phyloP scores from a whole-genome alignment of 805 yeast genomes.

The Kockiozyma suomiensis region DNA sequence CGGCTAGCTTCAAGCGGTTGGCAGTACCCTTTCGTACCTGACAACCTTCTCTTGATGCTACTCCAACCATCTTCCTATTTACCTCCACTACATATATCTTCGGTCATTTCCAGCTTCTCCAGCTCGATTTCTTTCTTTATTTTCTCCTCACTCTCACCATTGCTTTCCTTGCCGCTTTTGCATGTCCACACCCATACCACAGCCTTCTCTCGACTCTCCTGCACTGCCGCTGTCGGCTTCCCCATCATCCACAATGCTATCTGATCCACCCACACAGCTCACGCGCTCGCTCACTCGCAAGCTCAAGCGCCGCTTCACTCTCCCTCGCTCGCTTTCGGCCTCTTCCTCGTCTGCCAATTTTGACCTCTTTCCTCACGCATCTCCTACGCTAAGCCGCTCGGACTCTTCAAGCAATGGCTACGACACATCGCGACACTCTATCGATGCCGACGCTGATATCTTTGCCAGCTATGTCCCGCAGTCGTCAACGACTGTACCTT shows the following conservation, averaged over 20 bases:
- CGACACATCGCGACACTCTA: not conserved
- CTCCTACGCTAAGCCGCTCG: not conserved
- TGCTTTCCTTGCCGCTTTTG: not conserved
- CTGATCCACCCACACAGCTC: slow-evolving; percentile 12
- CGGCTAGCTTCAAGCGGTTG: not conserved
- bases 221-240: not conserved
- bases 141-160: too few species aligned
- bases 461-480: not conserved
- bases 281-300: slow-evolving; percentile 20
- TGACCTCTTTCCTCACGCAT: not conserved
- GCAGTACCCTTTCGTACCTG: slow-evolving; percentile 1
- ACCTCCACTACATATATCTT: too few species aligned
- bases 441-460: not conserved
- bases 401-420: not conserved
- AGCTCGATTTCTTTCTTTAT: too few species aligned
- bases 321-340: slow-evolving; percentile 17
- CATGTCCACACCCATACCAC: not conserved
- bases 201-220: not conserved
- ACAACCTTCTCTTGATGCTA: not conserved
- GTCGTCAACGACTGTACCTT: not conserved
- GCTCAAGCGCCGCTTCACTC: slow-evolving; percentile 29
- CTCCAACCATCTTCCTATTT: too few species aligned
- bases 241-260: not conserved
- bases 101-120: too few species aligned
- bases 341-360: not conserved